Conservation (phyloP, 495 filamentous ascomycete species). For the Daldinia loculata region DNA sequence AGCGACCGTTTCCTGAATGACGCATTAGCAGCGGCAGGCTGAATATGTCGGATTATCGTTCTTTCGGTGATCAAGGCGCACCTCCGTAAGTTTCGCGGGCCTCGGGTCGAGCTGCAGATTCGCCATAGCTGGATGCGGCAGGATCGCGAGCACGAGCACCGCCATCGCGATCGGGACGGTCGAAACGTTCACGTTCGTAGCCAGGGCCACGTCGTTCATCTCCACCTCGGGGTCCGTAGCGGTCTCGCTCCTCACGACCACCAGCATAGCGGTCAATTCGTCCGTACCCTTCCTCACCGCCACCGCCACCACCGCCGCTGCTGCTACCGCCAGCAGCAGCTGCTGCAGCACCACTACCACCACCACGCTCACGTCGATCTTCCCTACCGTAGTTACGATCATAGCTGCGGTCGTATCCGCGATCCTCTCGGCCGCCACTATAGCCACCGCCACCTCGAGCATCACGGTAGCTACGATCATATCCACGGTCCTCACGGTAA, state of each 20-base stretch:
- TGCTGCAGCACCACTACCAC: slow-evolving; percentile 48
- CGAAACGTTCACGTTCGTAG: slow-evolving; percentile 64
- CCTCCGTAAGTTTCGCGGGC: slow-evolving; percentile 68
- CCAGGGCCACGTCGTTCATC: slow-evolving; percentile 63
- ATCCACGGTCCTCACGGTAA: slow-evolving; percentile 57
- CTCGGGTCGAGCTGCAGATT: slow-evolving; percentile 68
- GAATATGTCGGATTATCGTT: slow-evolving; percentile 18
- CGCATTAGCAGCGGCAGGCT: slow-evolving; percentile 34
- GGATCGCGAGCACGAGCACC: slow-evolving; percentile 59
- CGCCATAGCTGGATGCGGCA: slow-evolving; percentile 62
- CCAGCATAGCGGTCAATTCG: slow-evolving; percentile 51
- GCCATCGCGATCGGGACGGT: slow-evolving; percentile 59
- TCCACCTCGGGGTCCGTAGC: slow-evolving; percentile 50
- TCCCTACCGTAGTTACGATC: slow-evolving; percentile 69
- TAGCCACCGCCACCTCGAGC: slow-evolving; percentile 66
- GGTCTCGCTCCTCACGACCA: slow-evolving; percentile 55
- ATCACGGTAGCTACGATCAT: slow-evolving; percentile 61
- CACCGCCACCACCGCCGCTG: slow-evolving; percentile 50
- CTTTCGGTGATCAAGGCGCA: slow-evolving; percentile 39
- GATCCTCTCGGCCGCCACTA: slow-evolving; percentile 43
- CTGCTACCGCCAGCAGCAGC: slow-evolving; percentile 48
- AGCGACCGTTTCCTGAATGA: slow-evolving; percentile 39
- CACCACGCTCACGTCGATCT: slow-evolving; percentile 65
- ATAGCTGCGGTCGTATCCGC: slow-evolving; percentile 59
- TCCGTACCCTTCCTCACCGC: slow-evolving; percentile 35